Conservation (phyloP, 2,329 filamentous ascomycete species). For the Ophiognomonia clavigignenti-juglandacearum region DNA sequence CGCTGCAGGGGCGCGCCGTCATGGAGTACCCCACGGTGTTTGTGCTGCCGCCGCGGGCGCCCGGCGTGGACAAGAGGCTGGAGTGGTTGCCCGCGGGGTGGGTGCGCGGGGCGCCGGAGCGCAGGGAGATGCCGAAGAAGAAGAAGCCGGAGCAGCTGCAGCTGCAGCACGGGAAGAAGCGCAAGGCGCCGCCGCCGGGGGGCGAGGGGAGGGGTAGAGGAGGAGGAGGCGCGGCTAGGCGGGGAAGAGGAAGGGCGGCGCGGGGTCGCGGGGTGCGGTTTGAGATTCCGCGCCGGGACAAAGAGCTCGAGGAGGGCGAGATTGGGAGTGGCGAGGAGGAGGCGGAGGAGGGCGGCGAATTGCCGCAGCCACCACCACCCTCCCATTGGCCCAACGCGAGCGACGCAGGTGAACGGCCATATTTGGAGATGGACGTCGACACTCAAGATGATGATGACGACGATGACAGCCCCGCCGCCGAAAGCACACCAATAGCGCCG, state of each 20-base stretch:
- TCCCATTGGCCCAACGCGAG: too few species aligned
- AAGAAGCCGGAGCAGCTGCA: background rate
- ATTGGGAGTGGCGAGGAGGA: conserved; percentile 19
- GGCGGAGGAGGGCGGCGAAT: background rate
- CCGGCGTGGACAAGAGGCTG: conserved; percentile 3
- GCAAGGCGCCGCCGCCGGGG: too few species aligned
- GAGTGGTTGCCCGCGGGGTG: conserved; percentile 21
- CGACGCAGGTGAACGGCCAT: too few species aligned
- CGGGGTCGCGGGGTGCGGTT: conserved; percentile 6
- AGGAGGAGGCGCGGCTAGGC: conserved; percentile 1
- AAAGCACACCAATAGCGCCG: too few species aligned
- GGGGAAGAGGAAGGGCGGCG: conserved; percentile 13
- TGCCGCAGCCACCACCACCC: too few species aligned
- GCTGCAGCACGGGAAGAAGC: conserved; percentile 6
- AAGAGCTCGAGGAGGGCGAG: conserved; percentile 21
- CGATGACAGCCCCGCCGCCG: too few species aligned
- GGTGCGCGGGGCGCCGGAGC: conserved; percentile 20
- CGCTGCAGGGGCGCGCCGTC: conserved; percentile 52
- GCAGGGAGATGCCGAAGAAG: conserved; percentile 2
- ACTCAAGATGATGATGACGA: too few species aligned
- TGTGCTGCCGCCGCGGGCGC: conserved; percentile 35
- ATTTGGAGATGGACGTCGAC: too few species aligned
- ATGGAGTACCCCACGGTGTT: conserved; percentile 72
- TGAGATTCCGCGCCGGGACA: background rate
- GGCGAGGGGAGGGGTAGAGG: too few species aligned